Evolutionary conservation across 1,139 yeast species (phyloP), one percentile per base, ranked within the genome.

Genomic region (Blastobotrys apis): DNA sequence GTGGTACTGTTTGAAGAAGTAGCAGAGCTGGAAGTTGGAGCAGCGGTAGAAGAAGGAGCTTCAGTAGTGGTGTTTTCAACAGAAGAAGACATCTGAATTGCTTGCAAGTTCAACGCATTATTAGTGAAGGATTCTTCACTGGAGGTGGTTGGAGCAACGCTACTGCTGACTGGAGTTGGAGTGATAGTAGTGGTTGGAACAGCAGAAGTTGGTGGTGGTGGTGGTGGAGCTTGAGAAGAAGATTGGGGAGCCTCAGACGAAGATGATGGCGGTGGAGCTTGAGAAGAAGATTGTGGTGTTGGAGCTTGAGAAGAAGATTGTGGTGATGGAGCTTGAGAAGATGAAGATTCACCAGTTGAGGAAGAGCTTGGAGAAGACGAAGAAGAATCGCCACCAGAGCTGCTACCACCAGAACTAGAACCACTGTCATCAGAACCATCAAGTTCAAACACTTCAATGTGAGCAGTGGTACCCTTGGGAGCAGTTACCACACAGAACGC

Each of bases 401-500:
- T 15, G 29, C 30, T 33, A 23, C 51, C 34, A 22, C 43, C 29
- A 12, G 44, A 26, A 9, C 32, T 39, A 15, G 20, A 36, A 20
- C 31, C 31, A 22, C 33, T 36, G 22, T 33, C 39, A 23, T 33
- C 34, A 31, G 23, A 20, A 10, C 45, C 45, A 16, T 59, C 60
- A 39, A 58, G 56, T 38, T 68, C 68, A 60, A 86, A 86, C 5
- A 86, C 82, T 63, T 84, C 94, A 57, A 87, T 78, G 47, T 70
- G 75, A 34, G 94, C 94, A 47, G 71, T 71, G 33, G 84, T 71
- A 45, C 77, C 74, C 54, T 78, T 73, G 42, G 68, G 66, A 32
- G 86, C 95, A 33, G 95, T 85, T 40, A 85, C 86, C 43, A 85
- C 84, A 72, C 96, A 87, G 75, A 77, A 86, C 17, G 75, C 71